Percentiles rank a stretch among this genome's conserved stretches.
phyloP scores from a whole-genome alignment of 2,329 filamentous ascomycete genomes.

The Venturia aucupariae region DNA sequence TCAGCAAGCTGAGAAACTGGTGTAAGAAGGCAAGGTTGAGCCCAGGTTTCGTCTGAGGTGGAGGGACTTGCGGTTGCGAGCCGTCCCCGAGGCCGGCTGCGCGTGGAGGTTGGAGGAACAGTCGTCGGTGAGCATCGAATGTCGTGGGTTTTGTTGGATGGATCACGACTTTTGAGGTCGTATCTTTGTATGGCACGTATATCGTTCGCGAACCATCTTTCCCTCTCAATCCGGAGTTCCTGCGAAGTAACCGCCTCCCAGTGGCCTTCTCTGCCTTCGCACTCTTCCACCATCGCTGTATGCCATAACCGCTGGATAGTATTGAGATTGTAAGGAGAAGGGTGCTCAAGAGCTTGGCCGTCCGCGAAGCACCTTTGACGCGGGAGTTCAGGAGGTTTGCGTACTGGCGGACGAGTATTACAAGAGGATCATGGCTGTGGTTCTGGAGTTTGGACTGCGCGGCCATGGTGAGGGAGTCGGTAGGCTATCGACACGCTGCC shows the following conservation, averaged over 20 bases:
- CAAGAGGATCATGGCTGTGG: slow-evolving; percentile 35
- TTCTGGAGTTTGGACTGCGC: slow-evolving; percentile 63
- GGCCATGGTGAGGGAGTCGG: slow-evolving; percentile 56
- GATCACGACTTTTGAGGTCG: slow-evolving; percentile 85
- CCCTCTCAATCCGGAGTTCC: slow-evolving; percentile 85
- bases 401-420: slow-evolving; percentile 39
- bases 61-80: slow-evolving; percentile 57
- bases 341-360: slow-evolving; percentile 65
- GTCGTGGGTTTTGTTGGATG: slow-evolving; percentile 83
- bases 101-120: slow-evolving; percentile 85
- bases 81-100: slow-evolving; percentile 68
- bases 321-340: slow-evolving; percentile 69
- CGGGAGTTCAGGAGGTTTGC: slow-evolving; percentile 38
- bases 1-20: slow-evolving; percentile 90
- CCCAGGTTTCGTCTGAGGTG: slow-evolving; percentile 83
- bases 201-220: slow-evolving; percentile 94
- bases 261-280: slow-evolving; percentile 71
- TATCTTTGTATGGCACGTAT: slow-evolving; percentile 84
- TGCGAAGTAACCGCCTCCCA: slow-evolving; percentile 69
- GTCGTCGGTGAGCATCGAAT: slow-evolving; percentile 87
- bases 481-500: background rate
- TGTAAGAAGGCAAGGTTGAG: slow-evolving; percentile 93
- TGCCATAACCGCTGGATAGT: slow-evolving; percentile 67
- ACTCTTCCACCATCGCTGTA: slow-evolving; percentile 66
- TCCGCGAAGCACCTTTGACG: slow-evolving; percentile 57